A percentile compares a stretch with the other conserved stretches of the same genome.
Evolutionary conservation across 306 rosid species (phyloP).

Genomic region (Cucumis hystrix): DNA sequence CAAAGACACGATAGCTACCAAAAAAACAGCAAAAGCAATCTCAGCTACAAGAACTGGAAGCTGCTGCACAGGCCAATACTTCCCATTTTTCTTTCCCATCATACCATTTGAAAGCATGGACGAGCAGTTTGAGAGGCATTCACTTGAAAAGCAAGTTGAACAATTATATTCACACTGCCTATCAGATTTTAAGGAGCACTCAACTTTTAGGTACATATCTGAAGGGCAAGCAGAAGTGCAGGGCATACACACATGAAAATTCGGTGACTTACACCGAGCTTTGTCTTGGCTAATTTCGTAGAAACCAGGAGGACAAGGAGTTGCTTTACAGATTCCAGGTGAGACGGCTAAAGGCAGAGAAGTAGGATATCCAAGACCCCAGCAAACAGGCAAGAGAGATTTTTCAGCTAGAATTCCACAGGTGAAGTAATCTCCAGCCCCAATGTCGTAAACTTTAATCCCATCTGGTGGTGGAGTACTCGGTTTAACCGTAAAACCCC

Average conservation of each 20-base stretch:
- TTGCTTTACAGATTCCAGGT: constrained; percentile 46
- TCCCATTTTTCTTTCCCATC: constrained; percentile 31
- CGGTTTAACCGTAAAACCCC: constrained; percentile 61
- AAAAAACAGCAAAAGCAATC: constrained; percentile 53
- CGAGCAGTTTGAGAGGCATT: constrained; percentile 54
- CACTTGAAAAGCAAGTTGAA: constrained; percentile 41
- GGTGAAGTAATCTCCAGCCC: constrained; percentile 83
- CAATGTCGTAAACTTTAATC: constrained; percentile 45
- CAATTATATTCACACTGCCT: constrained; percentile 74
- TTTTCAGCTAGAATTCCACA: constrained; percentile 68
- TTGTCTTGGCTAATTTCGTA: constrained; percentile 32
- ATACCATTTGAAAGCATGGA: constrained; percentile 19
- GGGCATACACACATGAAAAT: constrained; percentile 50
- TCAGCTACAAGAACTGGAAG: constrained; percentile 54
- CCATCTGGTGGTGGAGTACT: constrained; percentile 58
- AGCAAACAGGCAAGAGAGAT: constrained; percentile 70
- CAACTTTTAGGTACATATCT: constrained; percentile 51
- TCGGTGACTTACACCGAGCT: constrained; percentile 39
- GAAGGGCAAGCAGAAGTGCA: constrained; percentile 58
- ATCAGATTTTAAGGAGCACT: constrained; percentile 45
- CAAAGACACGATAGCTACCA: constrained; percentile 46
- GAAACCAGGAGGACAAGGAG: constrained; percentile 67
- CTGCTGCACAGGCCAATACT: constrained; percentile 64
- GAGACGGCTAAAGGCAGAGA: constrained; percentile 68
- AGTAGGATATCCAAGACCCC: constrained; percentile 83